These are phyloP conservation scores for Musa itinerans DNA, from an alignment of 176 grass and related monocot genomes.

Conservation along the genomic window DNA sequence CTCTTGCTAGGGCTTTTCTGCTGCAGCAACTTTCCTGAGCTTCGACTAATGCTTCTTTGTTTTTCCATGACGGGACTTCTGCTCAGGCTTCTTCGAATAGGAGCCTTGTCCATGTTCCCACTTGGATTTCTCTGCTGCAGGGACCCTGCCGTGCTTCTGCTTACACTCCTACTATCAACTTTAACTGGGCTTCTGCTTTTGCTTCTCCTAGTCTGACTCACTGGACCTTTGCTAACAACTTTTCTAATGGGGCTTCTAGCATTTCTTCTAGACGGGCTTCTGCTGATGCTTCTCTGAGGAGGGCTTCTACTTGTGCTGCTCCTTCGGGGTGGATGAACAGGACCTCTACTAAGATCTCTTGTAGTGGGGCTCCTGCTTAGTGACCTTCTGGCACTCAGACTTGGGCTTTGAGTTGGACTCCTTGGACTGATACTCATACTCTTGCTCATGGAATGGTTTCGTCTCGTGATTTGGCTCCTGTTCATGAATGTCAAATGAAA, in stretches of 20 bases:
- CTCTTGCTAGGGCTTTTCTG: slow-evolving; percentile 57
- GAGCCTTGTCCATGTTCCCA: slow-evolving; percentile 16
- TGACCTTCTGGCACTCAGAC: slow-evolving; percentile 20
- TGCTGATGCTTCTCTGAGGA: slow-evolving; percentile 36
- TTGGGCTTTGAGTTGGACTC: slow-evolving; percentile 41
- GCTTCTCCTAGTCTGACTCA: slow-evolving; percentile 14
- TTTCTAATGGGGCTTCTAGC: slow-evolving; percentile 36
- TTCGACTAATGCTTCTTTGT: slow-evolving; percentile 42
- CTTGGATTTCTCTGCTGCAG: slow-evolving; percentile 15
- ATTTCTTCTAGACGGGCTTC: slow-evolving; percentile 46
- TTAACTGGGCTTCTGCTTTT: slow-evolving; percentile 65
- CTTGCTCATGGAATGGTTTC: slow-evolving; percentile 72
- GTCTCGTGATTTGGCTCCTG: slow-evolving; percentile 76
- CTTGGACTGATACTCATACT: slow-evolving; percentile 95
- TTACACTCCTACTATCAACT: slow-evolving; percentile 47
- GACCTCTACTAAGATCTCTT: slow-evolving; percentile 35
- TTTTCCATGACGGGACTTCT: slow-evolving; percentile 23
- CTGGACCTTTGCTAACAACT: slow-evolving; percentile 37
- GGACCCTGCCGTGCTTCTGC: slow-evolving; percentile 55
- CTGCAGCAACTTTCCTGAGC: slow-evolving; percentile 3
- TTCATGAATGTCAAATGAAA: slow-evolving; percentile 67
- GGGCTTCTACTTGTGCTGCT: slow-evolving; percentile 33
- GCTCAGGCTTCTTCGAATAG: slow-evolving; percentile 31
- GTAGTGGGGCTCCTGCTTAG: slow-evolving; percentile 37
- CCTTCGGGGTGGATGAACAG: slow-evolving; percentile 23